Evolutionary conservation across 192 early-diverging fungal species (phyloP), one percentile per base, ranked within the genome.

Genomic region (Ambispora gerdemannii): DNA sequence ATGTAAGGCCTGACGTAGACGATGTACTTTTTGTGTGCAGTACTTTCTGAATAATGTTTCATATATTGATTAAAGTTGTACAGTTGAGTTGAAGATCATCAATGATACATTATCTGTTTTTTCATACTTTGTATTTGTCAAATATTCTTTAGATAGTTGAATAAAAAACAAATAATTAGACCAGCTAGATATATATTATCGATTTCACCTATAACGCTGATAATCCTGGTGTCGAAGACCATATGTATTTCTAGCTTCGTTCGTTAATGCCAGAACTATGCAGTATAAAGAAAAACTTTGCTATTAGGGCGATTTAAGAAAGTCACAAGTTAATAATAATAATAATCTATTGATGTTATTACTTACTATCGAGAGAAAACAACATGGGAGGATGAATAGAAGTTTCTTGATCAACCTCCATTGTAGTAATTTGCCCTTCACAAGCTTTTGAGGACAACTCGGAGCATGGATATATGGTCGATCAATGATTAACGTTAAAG

Each of bases 151-250:
- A n/a, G n/a, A n/a, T n/a, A n/a, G n/a, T 15, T 17, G 22, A 25
- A 20, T 27, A 6, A 15, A 6, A 15, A 43, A 15, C 38, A 10
- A 43, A 43, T 43, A 43, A 43, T 43, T 10, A 43, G 7, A 43
- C 38, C 38, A 43, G 15, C 6, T 43, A 6, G 15, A 28, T 8
- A 27, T 60, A 15, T 52, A n/a, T 24, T 24, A 60, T 49, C 33
- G 43, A 11, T n/a, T 56, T 50, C 77, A 84, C 83, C 87, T 75
- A 74, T 94, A 94, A 10, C 90, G 85, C 27, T 85, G 76, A 62
- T 93, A 92, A 70, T 94, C 92, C 65, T 92, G 83, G 58, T 91
- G 91, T 66, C 91, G 81, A 24, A 94, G 74, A 24, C 92, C 92
- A 77, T 93, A 88, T 36, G 84, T 84, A 72, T 86, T 86, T 35